Conservation (phyloP, 306 rosid species). For the Gastrolobium bilobum region DNA sequence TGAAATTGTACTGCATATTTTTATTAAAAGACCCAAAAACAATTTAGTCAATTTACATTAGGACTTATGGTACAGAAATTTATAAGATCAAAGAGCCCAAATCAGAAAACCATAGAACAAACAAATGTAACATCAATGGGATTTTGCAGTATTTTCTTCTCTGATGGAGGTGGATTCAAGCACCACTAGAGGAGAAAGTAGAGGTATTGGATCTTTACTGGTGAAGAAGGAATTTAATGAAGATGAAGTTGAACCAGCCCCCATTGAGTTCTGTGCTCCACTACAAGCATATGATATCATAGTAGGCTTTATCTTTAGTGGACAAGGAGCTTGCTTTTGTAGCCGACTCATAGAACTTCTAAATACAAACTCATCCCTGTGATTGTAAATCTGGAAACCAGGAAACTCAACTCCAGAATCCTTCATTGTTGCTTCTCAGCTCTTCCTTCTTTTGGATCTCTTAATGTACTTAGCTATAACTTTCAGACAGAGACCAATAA, state of each 20-base stretch:
- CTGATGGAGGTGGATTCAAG: slow-evolving; percentile 56
- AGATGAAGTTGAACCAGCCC: slow-evolving; percentile 46
- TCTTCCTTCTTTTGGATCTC: slow-evolving; percentile 22
- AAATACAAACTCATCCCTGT: slow-evolving; percentile 62
- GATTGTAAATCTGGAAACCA: slow-evolving; percentile 70
- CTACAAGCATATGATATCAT: slow-evolving; percentile 41
- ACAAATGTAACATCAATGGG: slow-evolving; percentile 42
- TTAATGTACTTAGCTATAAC: slow-evolving; percentile 21
- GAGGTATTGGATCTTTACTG: slow-evolving; percentile 74
- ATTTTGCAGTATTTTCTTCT: slow-evolving; percentile 58
- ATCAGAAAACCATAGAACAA: slow-evolving; percentile 10
- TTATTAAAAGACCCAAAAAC: slow-evolving; percentile 1
- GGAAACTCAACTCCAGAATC: slow-evolving; percentile 64
- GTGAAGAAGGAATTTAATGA: slow-evolving; percentile 58
- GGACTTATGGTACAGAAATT: slow-evolving; percentile 28
- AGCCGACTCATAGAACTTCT: slow-evolving; percentile 62
- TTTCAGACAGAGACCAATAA: slow-evolving; percentile 24
- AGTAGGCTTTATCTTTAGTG: slow-evolving; percentile 65
- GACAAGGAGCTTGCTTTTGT: slow-evolving; percentile 72
- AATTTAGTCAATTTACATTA: slow-evolving; percentile 45
- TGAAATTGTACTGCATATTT: neutral
- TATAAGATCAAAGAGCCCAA: slow-evolving; percentile 14
- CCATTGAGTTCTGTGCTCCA: slow-evolving; percentile 35
- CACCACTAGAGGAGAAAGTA: slow-evolving; percentile 74
- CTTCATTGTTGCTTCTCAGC: slow-evolving; percentile 47